These are phyloP conservation scores for Boletus huronensis DNA, from an alignment of 768 basidiomycete genomes.

Conservation along the genomic window DNA sequence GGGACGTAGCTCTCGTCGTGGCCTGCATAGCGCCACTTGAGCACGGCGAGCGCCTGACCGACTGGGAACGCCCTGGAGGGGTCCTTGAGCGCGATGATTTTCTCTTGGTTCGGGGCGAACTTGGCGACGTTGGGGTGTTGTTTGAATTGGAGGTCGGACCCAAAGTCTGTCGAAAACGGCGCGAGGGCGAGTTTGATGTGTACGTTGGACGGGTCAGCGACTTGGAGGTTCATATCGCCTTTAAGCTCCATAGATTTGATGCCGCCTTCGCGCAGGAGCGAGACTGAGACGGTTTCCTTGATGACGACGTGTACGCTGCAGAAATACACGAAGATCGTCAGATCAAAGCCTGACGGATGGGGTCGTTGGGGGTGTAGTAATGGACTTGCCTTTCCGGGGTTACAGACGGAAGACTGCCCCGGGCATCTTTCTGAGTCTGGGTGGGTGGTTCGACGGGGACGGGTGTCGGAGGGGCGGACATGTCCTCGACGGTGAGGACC, in stretches of 20 bases:
- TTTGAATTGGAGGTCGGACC: slow-evolving; percentile 84
- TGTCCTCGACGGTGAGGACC: slow-evolving; percentile 50
- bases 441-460: slow-evolving; percentile 44
- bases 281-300: slow-evolving; percentile 78
- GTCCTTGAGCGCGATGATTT: slow-evolving; percentile 82
- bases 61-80: slow-evolving; percentile 80
- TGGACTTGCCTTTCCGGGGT: slow-evolving; percentile 63
- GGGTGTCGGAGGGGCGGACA: slow-evolving; percentile 51
- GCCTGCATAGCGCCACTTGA: slow-evolving; percentile 90
- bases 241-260: slow-evolving; percentile 87
- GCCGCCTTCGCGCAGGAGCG: slow-evolving; percentile 87
- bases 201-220: slow-evolving; percentile 70
- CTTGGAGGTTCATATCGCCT: slow-evolving; percentile 90
- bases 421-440: slow-evolving; percentile 42
- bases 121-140: slow-evolving; percentile 95
- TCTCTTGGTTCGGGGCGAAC: slow-evolving; percentile 63
- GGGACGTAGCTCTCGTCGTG: slow-evolving; percentile 92
- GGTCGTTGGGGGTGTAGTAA: background rate
- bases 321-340: too few species aligned
- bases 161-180: slow-evolving; percentile 53
- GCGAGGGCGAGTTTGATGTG: slow-evolving; percentile 68
- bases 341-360: background rate
- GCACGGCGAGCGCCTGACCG: slow-evolving; percentile 77
- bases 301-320: slow-evolving; percentile 80
- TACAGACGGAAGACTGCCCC: slow-evolving; percentile 72